Evolutionary conservation across 2,329 filamentous ascomycete genomes (phyloP), one percentile per base, ranked within the genome.

Genomic region (Orbilia quercus): DNA sequence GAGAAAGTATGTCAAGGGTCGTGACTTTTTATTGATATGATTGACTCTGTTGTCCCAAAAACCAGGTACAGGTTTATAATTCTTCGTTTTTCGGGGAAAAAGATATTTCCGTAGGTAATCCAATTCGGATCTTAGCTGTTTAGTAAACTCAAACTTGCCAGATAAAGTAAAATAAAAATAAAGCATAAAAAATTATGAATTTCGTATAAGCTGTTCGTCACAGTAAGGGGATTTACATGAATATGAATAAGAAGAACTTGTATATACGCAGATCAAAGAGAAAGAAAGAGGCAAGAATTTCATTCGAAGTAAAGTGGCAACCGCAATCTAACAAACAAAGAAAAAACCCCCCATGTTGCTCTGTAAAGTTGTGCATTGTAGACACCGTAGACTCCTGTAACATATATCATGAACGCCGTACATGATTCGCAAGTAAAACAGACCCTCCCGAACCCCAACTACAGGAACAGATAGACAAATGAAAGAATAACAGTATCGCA

Each of bases 341-440:
- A 47, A 64, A 65, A 65, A 53, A 57, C 28, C 9, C 28, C 28
- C 28, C 28, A 31, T 31, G 28, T 9, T 31, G 28, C 28, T 31
- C 9, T 34, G 7, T 34, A 53, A 28, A 23, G 36, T 31, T 57
- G n/a, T n/a, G n/a, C n/a, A n/a, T 18, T 64, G 59, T 53, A 54
- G 47, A 45, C 14, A 54, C 59, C 50, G 12, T 64, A 64, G 36
- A 64, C 50, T 54, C 59, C 48, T 44, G 36, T 6, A 51, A 58
- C 25, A 42, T 64, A 64, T 64, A 64, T 54, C 48, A 38, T 64
- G 59, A 64, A 64, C 59, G 59, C 59, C 59, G 23, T 55, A 64
- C 59, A 64, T 64, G 59, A 40, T 64, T 54, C 31, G 34, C 20
- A 45, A 11, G 38, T 18, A 7, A 18, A 64, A 34, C 22, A 23